Conservation (phyloP, 257 asterid species). For the Cruciata laevipes region DNA sequence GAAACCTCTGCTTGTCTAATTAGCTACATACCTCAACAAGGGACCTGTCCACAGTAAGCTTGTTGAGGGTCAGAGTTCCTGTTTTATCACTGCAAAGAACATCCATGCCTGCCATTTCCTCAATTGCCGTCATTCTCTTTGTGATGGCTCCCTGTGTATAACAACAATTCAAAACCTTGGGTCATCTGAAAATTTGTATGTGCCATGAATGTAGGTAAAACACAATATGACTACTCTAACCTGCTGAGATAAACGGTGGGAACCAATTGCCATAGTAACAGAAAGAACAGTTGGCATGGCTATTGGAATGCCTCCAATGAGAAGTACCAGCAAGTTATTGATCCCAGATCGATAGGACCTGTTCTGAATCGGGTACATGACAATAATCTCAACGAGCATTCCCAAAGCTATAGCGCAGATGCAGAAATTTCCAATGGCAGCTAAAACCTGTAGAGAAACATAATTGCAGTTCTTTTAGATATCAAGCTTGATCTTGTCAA, state of each 20-base stretch:
- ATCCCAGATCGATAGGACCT: constrained; percentile 61
- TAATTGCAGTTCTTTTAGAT: constrained; percentile 2
- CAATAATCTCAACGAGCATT: constrained; percentile 51
- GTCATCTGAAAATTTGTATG: constrained; percentile 1
- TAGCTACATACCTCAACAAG: constrained; percentile 46
- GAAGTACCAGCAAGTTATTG: constrained; percentile 62
- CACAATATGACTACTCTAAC: constrained; percentile 22
- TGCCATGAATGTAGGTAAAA: constrained; percentile 8
- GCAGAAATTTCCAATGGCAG: constrained; percentile 80
- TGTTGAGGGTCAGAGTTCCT: constrained; percentile 74
- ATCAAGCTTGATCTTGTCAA: neutral
- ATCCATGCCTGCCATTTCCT: constrained; percentile 94
- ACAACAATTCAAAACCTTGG: neutral
- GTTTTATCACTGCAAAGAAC: constrained; percentile 89
- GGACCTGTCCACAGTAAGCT: constrained; percentile 62
- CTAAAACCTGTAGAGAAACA: constrained; percentile 41
- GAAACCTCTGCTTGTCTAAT: constrained; percentile 1
- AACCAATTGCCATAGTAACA: constrained; percentile 87
- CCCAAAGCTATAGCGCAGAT: constrained; percentile 65
- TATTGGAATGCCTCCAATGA: constrained; percentile 86
- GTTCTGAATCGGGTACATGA: constrained; percentile 73
- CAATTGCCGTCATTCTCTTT: constrained; percentile 89
- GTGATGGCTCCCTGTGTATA: constrained; percentile 69
- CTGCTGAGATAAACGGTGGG: constrained; percentile 77
- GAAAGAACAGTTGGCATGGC: constrained; percentile 92